Evolutionary conservation across 1,284 basidiomycete species (phyloP).

Genomic region (Peniophora sp.): DNA sequence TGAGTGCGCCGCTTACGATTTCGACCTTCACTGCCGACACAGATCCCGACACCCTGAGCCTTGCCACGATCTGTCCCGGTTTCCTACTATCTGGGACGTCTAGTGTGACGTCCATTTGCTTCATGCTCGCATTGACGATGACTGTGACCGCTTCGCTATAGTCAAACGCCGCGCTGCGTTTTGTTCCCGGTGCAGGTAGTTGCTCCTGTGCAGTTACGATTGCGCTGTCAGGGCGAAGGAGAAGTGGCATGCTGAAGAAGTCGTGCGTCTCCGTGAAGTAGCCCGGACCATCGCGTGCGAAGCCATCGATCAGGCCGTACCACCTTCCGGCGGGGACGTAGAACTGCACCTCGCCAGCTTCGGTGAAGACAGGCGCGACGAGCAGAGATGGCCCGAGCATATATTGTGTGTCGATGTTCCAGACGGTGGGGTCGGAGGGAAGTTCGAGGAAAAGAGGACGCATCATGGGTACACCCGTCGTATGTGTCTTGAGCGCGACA

Average conservation of each 20-base stretch:
- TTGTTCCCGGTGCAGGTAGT: neutral
- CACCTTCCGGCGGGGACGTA: conserved; percentile 61
- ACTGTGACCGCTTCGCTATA: neutral
- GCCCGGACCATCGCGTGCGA: conserved; percentile 37
- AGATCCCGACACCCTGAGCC: neutral
- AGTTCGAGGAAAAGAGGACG: conserved; percentile 74
- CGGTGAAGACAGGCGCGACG: conserved; percentile 64
- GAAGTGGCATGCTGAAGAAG: conserved; percentile 56
- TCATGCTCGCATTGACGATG: neutral
- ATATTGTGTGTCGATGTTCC: conserved; percentile 59
- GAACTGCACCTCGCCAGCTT: conserved; percentile 51
- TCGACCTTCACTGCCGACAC: neutral
- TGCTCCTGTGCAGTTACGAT: conserved; percentile 46
- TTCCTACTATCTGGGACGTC: neutral
- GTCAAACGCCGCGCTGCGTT: neutral
- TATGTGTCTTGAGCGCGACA: conserved; percentile 52
- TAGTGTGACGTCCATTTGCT: neutral
- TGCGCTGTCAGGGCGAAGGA: conserved; percentile 51
- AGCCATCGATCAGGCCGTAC: conserved; percentile 53
- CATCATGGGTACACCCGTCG: conserved; percentile 55
- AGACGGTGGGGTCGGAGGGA: conserved; percentile 54
- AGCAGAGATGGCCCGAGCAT: conserved; percentile 66
- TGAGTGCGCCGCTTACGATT: neutral
- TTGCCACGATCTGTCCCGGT: neutral
- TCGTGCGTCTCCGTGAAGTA: conserved; percentile 54